Evolutionary conservation across 805 yeast species (phyloP), one percentile per base, ranked within the genome.

Genomic region (Ogataea glucozyma): DNA sequence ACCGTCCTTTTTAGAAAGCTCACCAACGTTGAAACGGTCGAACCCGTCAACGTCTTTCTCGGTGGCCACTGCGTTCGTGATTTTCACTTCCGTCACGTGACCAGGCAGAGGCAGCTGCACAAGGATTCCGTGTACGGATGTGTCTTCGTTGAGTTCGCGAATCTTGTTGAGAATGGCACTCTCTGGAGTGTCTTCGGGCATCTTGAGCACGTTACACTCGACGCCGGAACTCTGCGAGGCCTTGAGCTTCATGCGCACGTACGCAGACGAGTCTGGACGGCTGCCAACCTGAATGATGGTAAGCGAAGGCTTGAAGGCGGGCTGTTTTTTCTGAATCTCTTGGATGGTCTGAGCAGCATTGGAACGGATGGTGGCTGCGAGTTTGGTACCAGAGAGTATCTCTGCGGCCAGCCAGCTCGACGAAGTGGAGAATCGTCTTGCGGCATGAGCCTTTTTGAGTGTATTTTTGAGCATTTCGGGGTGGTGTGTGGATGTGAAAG

Each of bases 1-100:
- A 31, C 91, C 93, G 47, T 81, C 83, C 60, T 76, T 81, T 60
- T 85, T 85, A 51, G 84, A 73, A 52, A 86, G 70, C 58, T 85
- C 90, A 44, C 93, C 93, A 30, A 83, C 81, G 61, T 86, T 86
- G 67, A 64, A 78, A 44, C 87, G 82, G 41, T 86, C 87, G 56
- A 86, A 85, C 1, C 95, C 95, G 62, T 86, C 95, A 27, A 86
- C 91, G 56, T 86, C 95, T 60, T 86, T 86, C 39, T 72, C 71
- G 27, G 79, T 76, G 23, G 70, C 62, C 17, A 86, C 91, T 27
- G 84, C 74, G 56, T 78, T 76, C 30, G 93, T 85, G 50, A 85
- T 71, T 49, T 67, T 70, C 29, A 82, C 73, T 63, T 85, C 89
- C 60, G 83, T 76, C 44, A 85, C 67, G 56, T 83, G 89, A 11